Evolutionary conservation across 805 yeast species (phyloP).

Genomic region (Blastobotrys chiropterorum): DNA sequence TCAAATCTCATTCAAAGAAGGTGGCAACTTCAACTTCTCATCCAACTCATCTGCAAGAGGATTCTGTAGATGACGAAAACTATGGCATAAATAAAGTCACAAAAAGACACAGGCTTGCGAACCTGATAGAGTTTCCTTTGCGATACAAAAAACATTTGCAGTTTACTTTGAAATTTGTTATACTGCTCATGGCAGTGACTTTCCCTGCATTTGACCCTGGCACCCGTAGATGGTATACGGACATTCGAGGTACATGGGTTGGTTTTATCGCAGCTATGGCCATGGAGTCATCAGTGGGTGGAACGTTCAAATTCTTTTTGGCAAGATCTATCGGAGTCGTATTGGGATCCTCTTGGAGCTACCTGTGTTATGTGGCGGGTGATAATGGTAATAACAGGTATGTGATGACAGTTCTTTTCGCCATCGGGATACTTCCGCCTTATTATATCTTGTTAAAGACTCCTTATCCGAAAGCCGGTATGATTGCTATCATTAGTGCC

Average conservation of each 20-base stretch:
- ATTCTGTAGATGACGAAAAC: background rate
- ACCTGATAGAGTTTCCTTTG: constrained; percentile 15
- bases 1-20: background rate
- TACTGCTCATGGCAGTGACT: constrained; percentile 42
- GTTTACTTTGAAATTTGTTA: constrained; percentile 42
- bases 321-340: constrained; percentile 43
- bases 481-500: constrained; percentile 42
- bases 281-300: constrained; percentile 46
- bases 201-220: constrained; percentile 47
- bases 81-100: background rate
- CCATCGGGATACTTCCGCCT: constrained; percentile 41
- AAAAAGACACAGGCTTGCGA: constrained; percentile 17
- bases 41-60: background rate
- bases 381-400: constrained; percentile 26
- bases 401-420: constrained; percentile 38
- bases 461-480: constrained; percentile 46
- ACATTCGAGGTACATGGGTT: constrained; percentile 46
- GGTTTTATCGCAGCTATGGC: constrained; percentile 48
- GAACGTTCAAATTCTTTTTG: constrained; percentile 42
- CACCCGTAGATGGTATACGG: constrained; percentile 43
- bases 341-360: constrained; percentile 46
- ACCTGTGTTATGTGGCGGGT: constrained; percentile 42
- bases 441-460: constrained; percentile 41
- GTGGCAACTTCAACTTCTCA: background rate
- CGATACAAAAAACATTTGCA: constrained; percentile 34